These are phyloP conservation scores for Candida khao-thaluensis DNA, from an alignment of 805 yeast genomes.

Conservation along the genomic window DNA sequence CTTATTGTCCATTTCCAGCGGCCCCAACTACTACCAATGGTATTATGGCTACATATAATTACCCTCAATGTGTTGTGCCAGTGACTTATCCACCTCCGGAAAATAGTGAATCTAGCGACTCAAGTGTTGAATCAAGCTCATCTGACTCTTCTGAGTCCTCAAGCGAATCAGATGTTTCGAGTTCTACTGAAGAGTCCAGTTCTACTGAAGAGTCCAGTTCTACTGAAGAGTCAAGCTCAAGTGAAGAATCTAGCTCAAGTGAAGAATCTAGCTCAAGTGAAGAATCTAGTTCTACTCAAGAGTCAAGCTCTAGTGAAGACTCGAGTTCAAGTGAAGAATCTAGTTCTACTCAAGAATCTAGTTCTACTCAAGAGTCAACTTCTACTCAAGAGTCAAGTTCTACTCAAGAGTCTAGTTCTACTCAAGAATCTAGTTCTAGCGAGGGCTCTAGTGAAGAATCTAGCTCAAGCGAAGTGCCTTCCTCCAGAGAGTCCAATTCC, in stretches of 20 bases:
- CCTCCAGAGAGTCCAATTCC: too few relatives aligned
- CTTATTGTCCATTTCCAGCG: slow-evolving; percentile 16
- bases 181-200: slow-evolving; percentile 1
- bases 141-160: slow-evolving; percentile 6
- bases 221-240: neutral
- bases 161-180: slow-evolving; percentile 2
- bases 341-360: neutral
- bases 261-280: neutral
- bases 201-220: slow-evolving; percentile 8
- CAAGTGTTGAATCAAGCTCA: slow-evolving; percentile 1
- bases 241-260: slow-evolving; percentile 2
- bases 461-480: too few relatives aligned
- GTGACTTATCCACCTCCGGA: too few relatives aligned
- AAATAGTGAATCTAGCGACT: neutral
- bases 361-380: neutral
- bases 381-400: neutral
- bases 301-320: neutral
- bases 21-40: slow-evolving; percentile 17
- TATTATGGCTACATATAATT: neutral
- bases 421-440: neutral
- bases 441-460: neutral
- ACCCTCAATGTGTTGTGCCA: slow-evolving; percentile 2
- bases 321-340: neutral
- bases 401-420: neutral
- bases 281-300: neutral